Evolutionary conservation across 768 basidiomycete species (phyloP).

Genomic region (Amanita rubescens): DNA sequence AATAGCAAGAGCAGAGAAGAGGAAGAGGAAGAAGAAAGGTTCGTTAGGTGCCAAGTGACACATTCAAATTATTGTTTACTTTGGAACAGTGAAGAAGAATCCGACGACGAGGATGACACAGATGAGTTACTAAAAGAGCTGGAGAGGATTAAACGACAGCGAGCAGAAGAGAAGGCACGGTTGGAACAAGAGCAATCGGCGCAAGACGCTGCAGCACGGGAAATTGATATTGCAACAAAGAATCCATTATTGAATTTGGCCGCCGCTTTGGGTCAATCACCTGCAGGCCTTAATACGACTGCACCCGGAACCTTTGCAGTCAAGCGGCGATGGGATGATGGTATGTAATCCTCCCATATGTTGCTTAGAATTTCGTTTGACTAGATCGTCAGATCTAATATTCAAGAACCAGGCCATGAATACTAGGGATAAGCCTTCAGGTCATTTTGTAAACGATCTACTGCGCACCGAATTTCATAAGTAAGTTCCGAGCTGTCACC

Average conservation of each 20-base stretch:
- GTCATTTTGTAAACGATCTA: constrained; percentile 93
- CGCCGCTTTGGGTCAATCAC: constrained; percentile 76
- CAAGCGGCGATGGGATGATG: constrained; percentile 94
- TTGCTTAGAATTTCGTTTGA: constrained; percentile 1
- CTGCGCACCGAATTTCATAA: constrained; percentile 91
- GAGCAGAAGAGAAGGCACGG: constrained; percentile 87
- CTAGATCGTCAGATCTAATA: constrained; percentile 62
- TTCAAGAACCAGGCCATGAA: constrained; percentile 93
- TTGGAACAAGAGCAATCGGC: constrained; percentile 72
- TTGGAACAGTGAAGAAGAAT: constrained; percentile 36
- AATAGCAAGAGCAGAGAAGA: constrained; percentile 19
- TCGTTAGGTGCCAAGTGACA: constrained; percentile 4
- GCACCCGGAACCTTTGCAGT: constrained; percentile 83
- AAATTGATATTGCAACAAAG: constrained; percentile 76
- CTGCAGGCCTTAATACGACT: constrained; percentile 62
- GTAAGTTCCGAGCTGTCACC: constrained; percentile 25
- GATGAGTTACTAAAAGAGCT: constrained; percentile 92
- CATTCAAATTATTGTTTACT: neutral
- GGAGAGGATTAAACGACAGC: constrained; percentile 96
- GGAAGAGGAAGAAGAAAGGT: constrained; percentile 50
- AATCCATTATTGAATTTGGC: constrained; percentile 91
- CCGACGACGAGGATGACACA: constrained; percentile 84
- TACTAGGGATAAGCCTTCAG: constrained; percentile 49
- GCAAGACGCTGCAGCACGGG: constrained; percentile 50
- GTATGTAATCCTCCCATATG: constrained; percentile 32